Conservation (phyloP, 2,329 filamentous ascomycete genomes). For the Ceratocystis ficicola region DNA sequence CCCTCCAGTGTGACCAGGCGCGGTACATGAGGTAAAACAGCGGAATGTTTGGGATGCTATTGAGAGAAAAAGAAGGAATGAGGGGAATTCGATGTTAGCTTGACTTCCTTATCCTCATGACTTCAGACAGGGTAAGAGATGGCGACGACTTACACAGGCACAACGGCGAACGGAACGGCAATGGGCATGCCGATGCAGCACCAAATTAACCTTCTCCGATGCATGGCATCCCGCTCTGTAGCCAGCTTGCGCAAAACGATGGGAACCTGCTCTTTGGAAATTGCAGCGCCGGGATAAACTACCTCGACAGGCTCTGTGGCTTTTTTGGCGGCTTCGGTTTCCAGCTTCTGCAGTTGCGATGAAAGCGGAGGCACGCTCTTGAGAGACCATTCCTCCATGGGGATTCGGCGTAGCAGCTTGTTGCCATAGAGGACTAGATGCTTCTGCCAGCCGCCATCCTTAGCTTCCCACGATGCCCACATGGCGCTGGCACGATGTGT, state of each 20-base stretch:
- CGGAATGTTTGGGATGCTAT: constrained; percentile 77
- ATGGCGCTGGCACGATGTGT: constrained; percentile 59
- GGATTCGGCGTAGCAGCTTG: constrained; percentile 69
- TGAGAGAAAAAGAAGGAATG: neutral
- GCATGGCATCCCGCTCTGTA: constrained; percentile 66
- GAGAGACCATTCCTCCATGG: constrained; percentile 94
- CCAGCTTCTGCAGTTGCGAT: constrained; percentile 13
- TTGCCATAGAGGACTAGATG: constrained; percentile 79
- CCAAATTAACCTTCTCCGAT: constrained; percentile 65
- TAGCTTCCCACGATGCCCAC: constrained; percentile 81
- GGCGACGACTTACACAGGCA: constrained; percentile 60
- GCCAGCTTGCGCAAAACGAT: constrained; percentile 58
- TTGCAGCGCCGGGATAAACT: constrained; percentile 59
- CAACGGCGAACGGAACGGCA: constrained; percentile 64
- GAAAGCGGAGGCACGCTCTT: constrained; percentile 85
- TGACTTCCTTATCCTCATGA: too few species aligned
- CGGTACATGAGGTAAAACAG: constrained; percentile 94
- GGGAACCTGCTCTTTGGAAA: constrained; percentile 51
- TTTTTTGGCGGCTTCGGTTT: constrained; percentile 27
- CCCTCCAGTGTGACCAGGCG: constrained; percentile 84
- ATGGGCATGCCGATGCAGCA: constrained; percentile 75
- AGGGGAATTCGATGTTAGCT: constrained; percentile 10
- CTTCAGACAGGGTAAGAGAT: neutral
- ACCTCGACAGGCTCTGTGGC: constrained; percentile 46
- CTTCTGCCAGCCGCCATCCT: constrained; percentile 76